A percentile compares a stretch with the other conserved stretches of the same genome.
These are phyloP conservation scores for Zanthoxylum bungeanum DNA, from an alignment of 345 rosid species.

Conservation along the genomic window DNA sequence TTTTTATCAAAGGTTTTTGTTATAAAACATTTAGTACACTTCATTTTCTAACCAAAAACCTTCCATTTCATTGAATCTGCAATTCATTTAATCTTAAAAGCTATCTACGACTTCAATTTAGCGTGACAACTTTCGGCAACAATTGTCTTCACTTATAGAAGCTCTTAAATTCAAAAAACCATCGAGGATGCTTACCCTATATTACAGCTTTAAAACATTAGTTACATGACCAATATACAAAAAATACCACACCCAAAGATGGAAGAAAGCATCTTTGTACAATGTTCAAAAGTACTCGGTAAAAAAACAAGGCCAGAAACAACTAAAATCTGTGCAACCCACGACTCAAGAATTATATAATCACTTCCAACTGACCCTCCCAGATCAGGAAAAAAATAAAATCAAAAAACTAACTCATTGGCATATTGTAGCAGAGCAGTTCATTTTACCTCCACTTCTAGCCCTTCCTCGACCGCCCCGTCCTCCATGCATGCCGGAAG, in stretches of 20 bases:
- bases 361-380: not conserved
- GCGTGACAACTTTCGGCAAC: too few species aligned
- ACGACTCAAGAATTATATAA: not conserved
- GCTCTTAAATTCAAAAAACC: not conserved
- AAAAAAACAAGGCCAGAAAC: not conserved
- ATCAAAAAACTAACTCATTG: not conserved
- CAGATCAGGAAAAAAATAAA: not conserved
- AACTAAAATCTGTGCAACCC: not conserved
- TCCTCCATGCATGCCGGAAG: conserved; percentile 17
- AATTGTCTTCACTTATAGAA: not conserved
- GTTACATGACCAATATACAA: not conserved
- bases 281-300: not conserved
- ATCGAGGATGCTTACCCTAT: not conserved
- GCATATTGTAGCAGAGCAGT: not conserved
- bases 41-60: not conserved
- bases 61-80: not conserved
- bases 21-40: not conserved
- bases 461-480: conserved; percentile 18
- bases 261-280: not conserved
- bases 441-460: conserved; percentile 24
- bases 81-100: not conserved
- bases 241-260: not conserved
- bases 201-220: not conserved
- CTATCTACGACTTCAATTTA: not conserved
- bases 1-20: not conserved